Evolutionary conservation across 192 early-diverging fungal species (phyloP).

Genomic region (Diversispora eburnea): DNA sequence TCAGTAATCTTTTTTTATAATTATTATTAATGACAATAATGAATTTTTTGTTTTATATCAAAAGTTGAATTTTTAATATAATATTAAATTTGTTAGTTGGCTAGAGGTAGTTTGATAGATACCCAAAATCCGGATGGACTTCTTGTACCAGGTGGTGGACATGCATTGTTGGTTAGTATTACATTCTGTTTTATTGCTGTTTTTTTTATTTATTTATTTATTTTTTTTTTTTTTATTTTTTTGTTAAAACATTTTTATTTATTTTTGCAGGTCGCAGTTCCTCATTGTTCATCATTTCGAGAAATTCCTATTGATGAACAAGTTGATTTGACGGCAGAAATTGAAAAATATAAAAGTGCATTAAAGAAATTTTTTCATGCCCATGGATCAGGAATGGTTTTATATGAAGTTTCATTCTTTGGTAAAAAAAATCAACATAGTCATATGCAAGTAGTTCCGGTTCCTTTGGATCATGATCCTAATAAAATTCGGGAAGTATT

Average conservation of each 20-base stretch:
- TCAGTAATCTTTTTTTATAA: neutral
- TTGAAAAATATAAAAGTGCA: slow-evolving; percentile 55
- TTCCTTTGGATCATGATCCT: slow-evolving; percentile 44
- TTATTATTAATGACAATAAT: neutral
- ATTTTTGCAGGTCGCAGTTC: slow-evolving; percentile 46
- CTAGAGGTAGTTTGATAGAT: slow-evolving; percentile 80
- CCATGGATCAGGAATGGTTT: slow-evolving; percentile 62
- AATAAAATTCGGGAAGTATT: slow-evolving; percentile 40
- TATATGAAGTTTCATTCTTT: slow-evolving; percentile 70
- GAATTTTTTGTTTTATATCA: neutral
- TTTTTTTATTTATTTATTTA: slow-evolving; percentile 54
- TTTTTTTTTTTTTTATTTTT: too few species aligned
- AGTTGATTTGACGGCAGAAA: slow-evolving; percentile 41
- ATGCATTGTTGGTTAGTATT: slow-evolving; percentile 57
- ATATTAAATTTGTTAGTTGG: slow-evolving; percentile 37
- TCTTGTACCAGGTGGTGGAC: slow-evolving; percentile 73
- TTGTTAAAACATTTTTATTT: too few species aligned
- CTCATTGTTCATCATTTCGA: slow-evolving; percentile 46
- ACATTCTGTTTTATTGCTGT: neutral
- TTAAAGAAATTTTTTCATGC: slow-evolving; percentile 52
- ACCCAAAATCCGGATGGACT: slow-evolving; percentile 29
- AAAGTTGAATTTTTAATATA: neutral
- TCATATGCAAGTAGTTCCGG: slow-evolving; percentile 69
- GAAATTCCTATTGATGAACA: slow-evolving; percentile 40
- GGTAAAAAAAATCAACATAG: slow-evolving; percentile 52